phyloP scores from a whole-genome alignment of 2,329 filamentous ascomycete genomes.

The Pseudogymnoascus destructans region DNA sequence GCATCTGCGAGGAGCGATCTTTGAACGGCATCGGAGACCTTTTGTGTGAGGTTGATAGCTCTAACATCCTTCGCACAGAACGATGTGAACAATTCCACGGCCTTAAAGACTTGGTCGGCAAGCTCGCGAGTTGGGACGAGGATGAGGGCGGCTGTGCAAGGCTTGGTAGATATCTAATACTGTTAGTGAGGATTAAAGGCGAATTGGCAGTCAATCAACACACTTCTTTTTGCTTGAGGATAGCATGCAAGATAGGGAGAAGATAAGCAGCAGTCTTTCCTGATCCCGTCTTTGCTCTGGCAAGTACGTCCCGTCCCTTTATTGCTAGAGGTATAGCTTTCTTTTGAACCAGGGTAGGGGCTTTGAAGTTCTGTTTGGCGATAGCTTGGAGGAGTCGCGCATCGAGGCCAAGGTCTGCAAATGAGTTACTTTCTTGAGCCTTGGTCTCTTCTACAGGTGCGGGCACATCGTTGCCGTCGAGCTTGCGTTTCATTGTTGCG shows the following conservation, averaged over 20 bases:
- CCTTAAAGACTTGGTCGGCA: slow-evolving; percentile 76
- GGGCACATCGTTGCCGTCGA: slow-evolving; percentile 41
- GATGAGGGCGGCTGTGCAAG: slow-evolving; percentile 62
- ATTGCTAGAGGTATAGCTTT: slow-evolving; percentile 80
- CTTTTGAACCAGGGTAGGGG: slow-evolving; percentile 78
- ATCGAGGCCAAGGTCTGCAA: slow-evolving; percentile 69
- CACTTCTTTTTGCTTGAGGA: slow-evolving; percentile 65
- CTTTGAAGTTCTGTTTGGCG: slow-evolving; percentile 68
- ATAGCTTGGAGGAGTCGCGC: slow-evolving; percentile 75
- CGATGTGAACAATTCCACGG: slow-evolving; percentile 59
- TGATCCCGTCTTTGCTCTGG: slow-evolving; percentile 86
- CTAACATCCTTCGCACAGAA: slow-evolving; percentile 79
- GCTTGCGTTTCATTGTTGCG: slow-evolving; percentile 46
- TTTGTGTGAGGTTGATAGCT: slow-evolving; percentile 76
- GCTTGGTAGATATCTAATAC: slow-evolving; percentile 34
- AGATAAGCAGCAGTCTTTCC: slow-evolving; percentile 97
- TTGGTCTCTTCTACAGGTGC: slow-evolving; percentile 25
- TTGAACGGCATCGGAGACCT: slow-evolving; percentile 80
- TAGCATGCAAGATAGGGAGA: slow-evolving; percentile 72
- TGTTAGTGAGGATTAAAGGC: slow-evolving; percentile 11
- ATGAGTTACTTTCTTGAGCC: slow-evolving; percentile 34
- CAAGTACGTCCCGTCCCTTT: slow-evolving; percentile 78
- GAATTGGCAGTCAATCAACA: slow-evolving; percentile 13
- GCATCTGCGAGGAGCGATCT: slow-evolving; percentile 71
- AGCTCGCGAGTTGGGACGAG: slow-evolving; percentile 91